A percentile compares a stretch with the other conserved stretches of the same genome.
phyloP scores from a whole-genome alignment of 352 stramenopile genomes.

The Phytophthora brassicae region DNA sequence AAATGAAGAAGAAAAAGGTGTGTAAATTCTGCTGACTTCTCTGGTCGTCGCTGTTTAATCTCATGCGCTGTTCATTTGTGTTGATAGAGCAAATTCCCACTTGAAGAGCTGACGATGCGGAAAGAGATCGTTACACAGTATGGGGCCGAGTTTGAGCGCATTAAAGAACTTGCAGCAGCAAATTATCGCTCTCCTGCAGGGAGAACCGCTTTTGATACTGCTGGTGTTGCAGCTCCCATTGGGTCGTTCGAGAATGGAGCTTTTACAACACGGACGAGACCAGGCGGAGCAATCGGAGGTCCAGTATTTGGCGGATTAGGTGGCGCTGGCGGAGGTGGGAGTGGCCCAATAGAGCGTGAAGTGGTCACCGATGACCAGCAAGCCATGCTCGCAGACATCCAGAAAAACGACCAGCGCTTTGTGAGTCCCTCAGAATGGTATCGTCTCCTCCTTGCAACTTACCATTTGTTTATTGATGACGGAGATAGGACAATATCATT shows the following conservation, averaged over 20 bases:
- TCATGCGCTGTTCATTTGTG: constrained; percentile 1
- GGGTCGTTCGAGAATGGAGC: constrained; percentile 67
- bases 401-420: constrained; percentile 82
- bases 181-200: constrained; percentile 56
- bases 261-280: constrained; percentile 42
- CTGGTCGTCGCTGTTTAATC: too few relatives aligned
- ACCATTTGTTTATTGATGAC: background rate
- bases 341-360: constrained; percentile 33
- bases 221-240: constrained; percentile 45
- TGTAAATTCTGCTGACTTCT: background rate
- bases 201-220: constrained; percentile 47
- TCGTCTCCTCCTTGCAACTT: background rate
- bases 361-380: constrained; percentile 72
- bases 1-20: constrained; percentile 86
- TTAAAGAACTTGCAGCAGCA: constrained; percentile 73
- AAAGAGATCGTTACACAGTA: constrained; percentile 85
- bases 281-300: constrained; percentile 20
- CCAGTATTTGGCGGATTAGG: constrained; percentile 35
- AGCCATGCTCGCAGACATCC: constrained; percentile 71
- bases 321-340: constrained; percentile 27
- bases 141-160: constrained; percentile 68
- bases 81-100: constrained; percentile 71
- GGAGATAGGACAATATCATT: constrained; percentile 78
- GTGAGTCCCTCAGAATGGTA: constrained; percentile 39
- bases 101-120: constrained; percentile 72